These are phyloP conservation scores for Sapria himalayana DNA, from an alignment of 345 rosid species.

Conservation along the genomic window DNA sequence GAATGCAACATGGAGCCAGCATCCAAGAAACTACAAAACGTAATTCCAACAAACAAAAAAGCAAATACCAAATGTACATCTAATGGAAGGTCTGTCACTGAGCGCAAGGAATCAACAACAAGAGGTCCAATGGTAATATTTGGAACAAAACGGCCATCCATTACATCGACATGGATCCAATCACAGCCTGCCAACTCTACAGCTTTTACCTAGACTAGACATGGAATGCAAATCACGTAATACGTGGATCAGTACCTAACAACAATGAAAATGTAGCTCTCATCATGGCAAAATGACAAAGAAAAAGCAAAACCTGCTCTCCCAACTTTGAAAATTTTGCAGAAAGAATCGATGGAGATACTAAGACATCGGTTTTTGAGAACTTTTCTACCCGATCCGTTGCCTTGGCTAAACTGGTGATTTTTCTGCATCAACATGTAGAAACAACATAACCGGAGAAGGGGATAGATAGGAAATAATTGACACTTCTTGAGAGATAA, in stretches of 20 bases:
- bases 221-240: constrained; percentile 11
- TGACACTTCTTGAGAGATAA: too few relatives aligned
- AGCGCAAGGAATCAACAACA: constrained; percentile 85
- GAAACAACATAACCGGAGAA: too few relatives aligned
- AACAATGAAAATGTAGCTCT: too few relatives aligned
- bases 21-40: too few relatives aligned
- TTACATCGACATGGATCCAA: constrained; percentile 94
- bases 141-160: constrained; percentile 98
- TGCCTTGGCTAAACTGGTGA: constrained; percentile 48
- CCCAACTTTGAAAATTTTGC: constrained; percentile 86
- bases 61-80: constrained; percentile 80
- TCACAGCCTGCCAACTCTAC: constrained; percentile 85
- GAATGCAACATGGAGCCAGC: too few relatives aligned
- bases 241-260: too few relatives aligned
- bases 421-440: too few relatives aligned
- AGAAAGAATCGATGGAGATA: constrained; percentile 89
- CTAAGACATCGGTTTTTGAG: constrained; percentile 75
- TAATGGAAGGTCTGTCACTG: constrained; percentile 82
- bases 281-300: background rate
- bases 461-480: too few relatives aligned
- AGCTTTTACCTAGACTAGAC: constrained; percentile 51
- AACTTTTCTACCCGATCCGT: constrained; percentile 73
- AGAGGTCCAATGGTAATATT: constrained; percentile 96
- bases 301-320: constrained; percentile 37
- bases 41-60: constrained; percentile 8